Conservation (phyloP, 192 early-diverging fungal genomes). For the Umbelopsis vinacea region DNA sequence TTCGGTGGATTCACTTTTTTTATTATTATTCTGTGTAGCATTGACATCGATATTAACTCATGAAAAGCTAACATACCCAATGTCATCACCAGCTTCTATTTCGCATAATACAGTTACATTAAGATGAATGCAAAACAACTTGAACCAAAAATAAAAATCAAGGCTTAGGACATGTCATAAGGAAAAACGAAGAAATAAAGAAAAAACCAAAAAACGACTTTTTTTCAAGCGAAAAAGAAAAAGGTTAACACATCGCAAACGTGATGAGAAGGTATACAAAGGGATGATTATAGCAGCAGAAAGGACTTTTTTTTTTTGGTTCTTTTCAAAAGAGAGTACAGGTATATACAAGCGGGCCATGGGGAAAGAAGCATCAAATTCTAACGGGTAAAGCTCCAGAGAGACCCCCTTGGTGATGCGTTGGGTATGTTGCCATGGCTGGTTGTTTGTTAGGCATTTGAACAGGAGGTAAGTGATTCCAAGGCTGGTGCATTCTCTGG, state of each 20-base stretch:
- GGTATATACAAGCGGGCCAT: not conserved
- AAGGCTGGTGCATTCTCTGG: not conserved
- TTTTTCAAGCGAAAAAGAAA: not conserved
- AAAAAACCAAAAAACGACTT: not conserved
- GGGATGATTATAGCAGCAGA: not conserved
- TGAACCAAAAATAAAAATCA: not conserved
- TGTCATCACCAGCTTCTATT: no score
- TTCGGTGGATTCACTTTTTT: no score
- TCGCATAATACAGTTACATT: no score
- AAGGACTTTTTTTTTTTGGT: not conserved
- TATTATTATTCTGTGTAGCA: no score
- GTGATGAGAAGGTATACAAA: not conserved
- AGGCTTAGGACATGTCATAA: not conserved
- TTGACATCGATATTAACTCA: no score
- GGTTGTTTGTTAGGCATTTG: not conserved
- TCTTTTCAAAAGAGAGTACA: not conserved
- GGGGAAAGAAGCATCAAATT: not conserved
- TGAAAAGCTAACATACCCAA: no score
- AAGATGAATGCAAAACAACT: not conserved
- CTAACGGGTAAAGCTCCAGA: not conserved
- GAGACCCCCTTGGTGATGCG: not conserved
- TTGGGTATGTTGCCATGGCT: not conserved
- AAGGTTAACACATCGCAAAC: not conserved
- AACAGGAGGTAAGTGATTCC: conserved; percentile 15
- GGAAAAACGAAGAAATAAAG: not conserved